Evolutionary conservation across 2,329 filamentous ascomycete genomes (phyloP), one percentile per base, ranked within the genome.

Genomic region (Byssochlamys sp.): DNA sequence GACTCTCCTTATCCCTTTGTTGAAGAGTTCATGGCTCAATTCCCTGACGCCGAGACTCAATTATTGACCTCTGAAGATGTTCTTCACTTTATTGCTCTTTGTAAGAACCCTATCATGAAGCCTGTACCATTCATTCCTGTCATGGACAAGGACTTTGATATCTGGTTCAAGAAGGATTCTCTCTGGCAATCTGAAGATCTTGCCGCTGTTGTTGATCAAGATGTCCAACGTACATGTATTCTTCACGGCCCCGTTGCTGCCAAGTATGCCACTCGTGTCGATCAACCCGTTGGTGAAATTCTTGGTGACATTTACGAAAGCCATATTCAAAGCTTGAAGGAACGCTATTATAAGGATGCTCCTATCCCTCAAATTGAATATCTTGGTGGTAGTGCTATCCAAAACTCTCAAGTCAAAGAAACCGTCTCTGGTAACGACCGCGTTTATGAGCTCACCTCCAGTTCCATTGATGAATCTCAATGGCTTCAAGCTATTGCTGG

Each of bases 131-230:
- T 99, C 71, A 91, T 99, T 31, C 94, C 94, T 4, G 82, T 88
- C n/a, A 81, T 99, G 24, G 94, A 99, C 67, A 91, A 95, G 62
- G 96, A 92, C 71, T 99, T 99, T 65, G 94, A 99, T 72, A 96
- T 95, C 77, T 99, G 90, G 80, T 99, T 99, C 87, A 99, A 99
- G 85, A 99, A 99, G 80, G 94, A 99, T 74, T 99, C 94, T 1
- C 83, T 99, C 7, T 99, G 94, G 94, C 94, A 99, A 77, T 97
- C 94, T 0, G 94, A 99, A 76, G 94, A 99, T 69, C 81, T 99
- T 10, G 92, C 94, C 68, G 94, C 94, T 56, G 91, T 99, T 58
- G 91, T 96, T 60, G 92, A 82, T 65, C 92, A 97, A 75, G 95
- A 99, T 71, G 94, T 99, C 59, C 91, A 90, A 62, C 85, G 94